phyloP scores from a whole-genome alignment of 768 basidiomycete genomes.

The Podaxis pistillaris region DNA sequence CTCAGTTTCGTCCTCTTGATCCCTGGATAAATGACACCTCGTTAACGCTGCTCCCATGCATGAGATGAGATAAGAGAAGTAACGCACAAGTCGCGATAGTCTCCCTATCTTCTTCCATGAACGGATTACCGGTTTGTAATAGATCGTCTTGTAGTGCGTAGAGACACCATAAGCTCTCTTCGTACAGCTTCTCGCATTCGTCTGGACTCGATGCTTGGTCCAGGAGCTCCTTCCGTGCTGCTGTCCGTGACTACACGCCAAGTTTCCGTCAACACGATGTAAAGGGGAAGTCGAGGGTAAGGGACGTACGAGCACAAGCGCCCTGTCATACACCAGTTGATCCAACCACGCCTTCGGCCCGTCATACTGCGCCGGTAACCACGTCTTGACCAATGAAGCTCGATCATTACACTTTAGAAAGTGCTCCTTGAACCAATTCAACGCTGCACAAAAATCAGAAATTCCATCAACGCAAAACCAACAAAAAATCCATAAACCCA shows the following conservation, averaged over 20 bases:
- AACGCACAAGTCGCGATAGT: constrained; percentile 75
- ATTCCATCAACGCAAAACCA: not conserved
- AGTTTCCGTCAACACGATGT: not conserved
- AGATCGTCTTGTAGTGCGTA: constrained; percentile 91
- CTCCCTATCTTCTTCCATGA: constrained; percentile 77
- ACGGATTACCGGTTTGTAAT: constrained; percentile 77
- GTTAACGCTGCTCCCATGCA: not conserved
- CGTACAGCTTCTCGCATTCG: constrained; percentile 92
- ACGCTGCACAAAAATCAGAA: constrained; percentile 58
- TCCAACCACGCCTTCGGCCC: constrained; percentile 85
- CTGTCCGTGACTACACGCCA: constrained; percentile 74
- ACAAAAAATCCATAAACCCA: not conserved
- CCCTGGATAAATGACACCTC: constrained; percentile 44
- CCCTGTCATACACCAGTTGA: constrained; percentile 90
- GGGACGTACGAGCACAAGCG: constrained; percentile 71
- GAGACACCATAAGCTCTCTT: constrained; percentile 92
- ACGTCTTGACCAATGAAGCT: constrained; percentile 83
- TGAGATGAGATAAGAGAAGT: not conserved
- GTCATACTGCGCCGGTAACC: constrained; percentile 80
- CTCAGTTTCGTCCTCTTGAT: constrained; percentile 84
- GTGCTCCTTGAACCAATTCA: constrained; percentile 89
- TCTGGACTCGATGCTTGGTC: constrained; percentile 74
- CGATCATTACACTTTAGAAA: constrained; percentile 96
- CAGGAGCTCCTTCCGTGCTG: constrained; percentile 86
- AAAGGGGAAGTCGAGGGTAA: not conserved